These are phyloP conservation scores for Metarhizium robertsii DNA, from an alignment of 2,329 filamentous ascomycete species.

Conservation along the genomic window DNA sequence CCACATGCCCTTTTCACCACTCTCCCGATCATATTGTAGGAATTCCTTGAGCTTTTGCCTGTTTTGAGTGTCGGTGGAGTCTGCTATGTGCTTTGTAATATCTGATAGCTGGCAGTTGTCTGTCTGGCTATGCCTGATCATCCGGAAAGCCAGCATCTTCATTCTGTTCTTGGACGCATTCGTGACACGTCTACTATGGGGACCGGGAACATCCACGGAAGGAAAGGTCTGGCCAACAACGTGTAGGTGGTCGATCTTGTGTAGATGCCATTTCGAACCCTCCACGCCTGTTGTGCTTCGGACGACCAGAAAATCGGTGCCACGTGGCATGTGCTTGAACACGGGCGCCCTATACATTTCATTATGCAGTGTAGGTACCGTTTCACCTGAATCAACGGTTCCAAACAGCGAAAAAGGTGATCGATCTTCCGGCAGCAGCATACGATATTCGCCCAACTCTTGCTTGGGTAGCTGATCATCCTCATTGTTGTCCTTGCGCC, in stretches of 20 bases:
- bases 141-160: conserved; percentile 89
- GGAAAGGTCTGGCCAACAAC: conserved; percentile 91
- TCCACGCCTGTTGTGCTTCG: conserved; percentile 69
- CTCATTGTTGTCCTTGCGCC: conserved; percentile 65
- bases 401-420: conserved; percentile 95
- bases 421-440: conserved; percentile 85
- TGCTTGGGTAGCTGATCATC: conserved; percentile 67
- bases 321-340: conserved; percentile 72
- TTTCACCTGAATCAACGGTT: conserved; percentile 82
- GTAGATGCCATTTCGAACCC: conserved; percentile 74
- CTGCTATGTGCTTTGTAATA: conserved; percentile 85
- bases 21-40: conserved; percentile 77
- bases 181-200: conserved; percentile 89
- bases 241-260: conserved; percentile 84
- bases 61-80: conserved; percentile 90
- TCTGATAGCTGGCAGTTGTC: conserved; percentile 66
- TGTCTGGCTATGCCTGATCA: conserved; percentile 68
- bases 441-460: conserved; percentile 80
- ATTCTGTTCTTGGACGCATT: conserved; percentile 95
- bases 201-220: conserved; percentile 83
- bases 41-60: conserved; percentile 97
- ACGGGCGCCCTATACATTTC: conserved; percentile 92
- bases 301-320: conserved; percentile 78
- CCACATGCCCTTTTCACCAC: conserved; percentile 66
- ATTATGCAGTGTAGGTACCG: conserved; percentile 84